These are phyloP conservation scores for Hymenoscyphus infarciens DNA, from an alignment of 2,329 filamentous ascomycete genomes.

Conservation along the genomic window DNA sequence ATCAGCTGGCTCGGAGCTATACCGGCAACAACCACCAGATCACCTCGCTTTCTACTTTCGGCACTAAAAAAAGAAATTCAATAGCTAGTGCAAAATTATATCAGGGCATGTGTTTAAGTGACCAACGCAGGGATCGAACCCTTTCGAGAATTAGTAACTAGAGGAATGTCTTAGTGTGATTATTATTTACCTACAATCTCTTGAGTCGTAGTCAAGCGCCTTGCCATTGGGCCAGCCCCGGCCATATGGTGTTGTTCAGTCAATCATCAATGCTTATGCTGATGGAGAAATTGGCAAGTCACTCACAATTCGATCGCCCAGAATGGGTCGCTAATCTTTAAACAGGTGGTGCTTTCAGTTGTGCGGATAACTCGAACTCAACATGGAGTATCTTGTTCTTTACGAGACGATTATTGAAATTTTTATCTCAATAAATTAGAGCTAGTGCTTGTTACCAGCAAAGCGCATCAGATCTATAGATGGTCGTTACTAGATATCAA, in stretches of 20 bases:
- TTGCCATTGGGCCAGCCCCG: constrained; percentile 52
- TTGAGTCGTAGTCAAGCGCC: constrained; percentile 51
- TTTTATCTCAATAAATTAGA: neutral
- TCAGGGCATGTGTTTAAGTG: too few species aligned
- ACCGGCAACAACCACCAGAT: too few species aligned
- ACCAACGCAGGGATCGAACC: too few species aligned
- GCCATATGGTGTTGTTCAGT: constrained; percentile 43
- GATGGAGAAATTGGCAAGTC: constrained; percentile 26
- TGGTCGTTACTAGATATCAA: neutral
- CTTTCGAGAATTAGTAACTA: too few species aligned
- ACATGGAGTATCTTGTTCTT: constrained; percentile 1
- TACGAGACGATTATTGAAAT: too few species aligned
- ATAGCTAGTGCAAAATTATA: too few species aligned
- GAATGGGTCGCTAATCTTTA: neutral
- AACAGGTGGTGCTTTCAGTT: constrained; percentile 42
- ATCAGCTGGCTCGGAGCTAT: too few species aligned
- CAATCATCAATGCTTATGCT: constrained; percentile 50
- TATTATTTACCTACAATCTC: too few species aligned
- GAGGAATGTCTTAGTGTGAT: too few species aligned
- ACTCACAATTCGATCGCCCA: neutral
- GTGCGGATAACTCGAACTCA: constrained; percentile 41
- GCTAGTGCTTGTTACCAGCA: neutral
- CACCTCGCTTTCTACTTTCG: too few species aligned
- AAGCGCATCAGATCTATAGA: neutral
- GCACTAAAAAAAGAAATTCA: too few species aligned